These are phyloP conservation scores for Plasmodium yoelii DNA, from an alignment of 169 alveolate genomes.

Conservation along the genomic window DNA sequence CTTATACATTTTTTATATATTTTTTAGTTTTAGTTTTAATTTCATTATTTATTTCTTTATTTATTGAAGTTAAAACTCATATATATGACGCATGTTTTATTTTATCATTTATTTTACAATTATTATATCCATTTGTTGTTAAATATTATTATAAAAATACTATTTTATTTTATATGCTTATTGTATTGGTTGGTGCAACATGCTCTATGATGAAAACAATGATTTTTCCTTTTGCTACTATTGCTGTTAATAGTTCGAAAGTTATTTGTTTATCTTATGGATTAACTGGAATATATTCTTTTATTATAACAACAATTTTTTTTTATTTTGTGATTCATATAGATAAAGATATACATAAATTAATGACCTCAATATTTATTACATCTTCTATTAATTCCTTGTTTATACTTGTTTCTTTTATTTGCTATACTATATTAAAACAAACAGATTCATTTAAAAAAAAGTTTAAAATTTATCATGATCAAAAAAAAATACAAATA, in stretches of 20 bases:
- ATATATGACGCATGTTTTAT: constrained; percentile 59
- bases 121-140: constrained; percentile 29
- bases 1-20: constrained; percentile 61
- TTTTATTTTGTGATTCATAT: constrained; percentile 48
- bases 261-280: constrained; percentile 65
- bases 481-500: constrained; percentile 12
- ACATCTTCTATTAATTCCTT: constrained; percentile 47
- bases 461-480: constrained; percentile 29
- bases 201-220: constrained; percentile 68
- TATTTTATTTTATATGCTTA: constrained; percentile 25
- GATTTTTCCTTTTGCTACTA: constrained; percentile 62
- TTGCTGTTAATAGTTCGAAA: constrained; percentile 47
- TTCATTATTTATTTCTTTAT: constrained; percentile 53
- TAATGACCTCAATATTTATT: constrained; percentile 26
- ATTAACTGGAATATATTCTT: constrained; percentile 62
- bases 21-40: constrained; percentile 39
- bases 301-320: constrained; percentile 35
- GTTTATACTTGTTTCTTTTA: constrained; percentile 28
- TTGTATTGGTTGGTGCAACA: constrained; percentile 30
- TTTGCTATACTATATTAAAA: constrained; percentile 35
- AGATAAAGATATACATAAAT: constrained; percentile 22
- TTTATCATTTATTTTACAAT: constrained; percentile 34
- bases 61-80: constrained; percentile 43
- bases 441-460: constrained; percentile 24
- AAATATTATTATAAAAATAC: constrained; percentile 52